Evolutionary conservation across 1,139 yeast genomes (phyloP), one percentile per base, ranked within the genome.

Genomic region (Suhomyces panamericanus): DNA sequence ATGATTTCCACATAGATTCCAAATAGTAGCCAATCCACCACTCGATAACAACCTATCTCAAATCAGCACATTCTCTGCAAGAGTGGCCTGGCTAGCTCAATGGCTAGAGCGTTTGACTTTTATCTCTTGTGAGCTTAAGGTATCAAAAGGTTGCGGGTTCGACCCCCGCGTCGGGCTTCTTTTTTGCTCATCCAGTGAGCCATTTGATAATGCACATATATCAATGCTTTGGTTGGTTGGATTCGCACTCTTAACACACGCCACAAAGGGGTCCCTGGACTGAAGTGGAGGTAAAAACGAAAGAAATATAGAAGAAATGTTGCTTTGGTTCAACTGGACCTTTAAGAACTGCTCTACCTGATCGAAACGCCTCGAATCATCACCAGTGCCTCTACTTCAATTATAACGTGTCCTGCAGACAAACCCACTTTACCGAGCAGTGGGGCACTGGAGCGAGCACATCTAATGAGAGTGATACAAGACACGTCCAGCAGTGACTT

Each of bases 81-180:
- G 26, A 27, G 26, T 17, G 6, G 44, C 44, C 44, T 36, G 44
- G 41, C 39, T 41, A 41, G 44, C 45, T 42, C 45, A 42, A 42
- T 42, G 39, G 45, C 39, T 42, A 42, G 45, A 42, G 45, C 45
- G 45, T 42, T 34, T 42, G 45, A 42, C 45, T 42, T 35, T 42
- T 42, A 42, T 13, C 16, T 8, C 32, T n/a, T 15, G 10, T 10
- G 20, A 16, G 24, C 30, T 39, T 36, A 39, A 41, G 56, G 43
- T 41, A 65, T 70, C 75, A 67, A 67, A 70, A 70, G 75, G 75
- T 66, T 69, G 73, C 75, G 75, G 75, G 75, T 70, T 70, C 75
- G 75, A 70, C 68, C 73, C 75, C 75, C 75, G 75, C 74, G 68
- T 70, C 64, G 75, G 75, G 75, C 73, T 69, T 43, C 11, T 1